phyloP scores from a whole-genome alignment of 192 early-diverging fungal genomes.

The Funneliformis mosseae region DNA sequence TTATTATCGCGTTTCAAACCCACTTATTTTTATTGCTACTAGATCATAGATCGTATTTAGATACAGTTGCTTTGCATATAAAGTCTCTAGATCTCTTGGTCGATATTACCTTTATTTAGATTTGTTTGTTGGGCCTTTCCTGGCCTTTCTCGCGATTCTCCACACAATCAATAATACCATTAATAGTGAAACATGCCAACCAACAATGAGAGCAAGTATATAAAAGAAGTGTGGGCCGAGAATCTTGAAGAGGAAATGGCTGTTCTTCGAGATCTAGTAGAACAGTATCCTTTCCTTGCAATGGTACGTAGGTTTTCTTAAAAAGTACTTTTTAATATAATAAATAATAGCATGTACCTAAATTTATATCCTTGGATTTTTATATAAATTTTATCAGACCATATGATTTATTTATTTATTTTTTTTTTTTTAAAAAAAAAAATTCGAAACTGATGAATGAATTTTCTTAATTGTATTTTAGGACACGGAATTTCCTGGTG shows the following conservation, averaged over 20 bases:
- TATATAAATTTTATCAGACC: not conserved
- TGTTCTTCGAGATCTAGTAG: slow-evolving; percentile 82
- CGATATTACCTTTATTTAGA: too few relatives aligned
- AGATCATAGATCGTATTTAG: too few relatives aligned
- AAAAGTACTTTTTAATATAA: not conserved
- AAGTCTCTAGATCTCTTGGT: too few relatives aligned
- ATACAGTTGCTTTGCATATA: too few relatives aligned
- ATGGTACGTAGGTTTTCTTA: slow-evolving; percentile 73
- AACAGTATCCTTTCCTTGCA: slow-evolving; percentile 90
- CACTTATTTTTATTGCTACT: too few relatives aligned
- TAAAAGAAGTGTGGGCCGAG: slow-evolving; percentile 89
- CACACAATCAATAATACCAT: too few relatives aligned
- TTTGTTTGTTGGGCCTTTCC: not conserved
- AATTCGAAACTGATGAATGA: not conserved
- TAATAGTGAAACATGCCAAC: slow-evolving; percentile 36
- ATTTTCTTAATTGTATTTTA: slow-evolving; percentile 35
- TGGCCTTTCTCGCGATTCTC: not conserved
- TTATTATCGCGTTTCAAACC: too few relatives aligned
- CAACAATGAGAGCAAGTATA: slow-evolving; percentile 57
- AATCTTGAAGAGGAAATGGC: slow-evolving; percentile 95
- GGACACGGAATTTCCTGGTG: slow-evolving; percentile 99
- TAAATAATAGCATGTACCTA: slow-evolving; percentile 21
- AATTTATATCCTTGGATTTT: not conserved
- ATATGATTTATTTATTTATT: not conserved
- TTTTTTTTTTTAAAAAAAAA: not conserved